A percentile compares a stretch with the other conserved stretches of the same genome.
phyloP scores from a whole-genome alignment of 2,329 filamentous ascomycete genomes.

The Myotisia sp. region DNA sequence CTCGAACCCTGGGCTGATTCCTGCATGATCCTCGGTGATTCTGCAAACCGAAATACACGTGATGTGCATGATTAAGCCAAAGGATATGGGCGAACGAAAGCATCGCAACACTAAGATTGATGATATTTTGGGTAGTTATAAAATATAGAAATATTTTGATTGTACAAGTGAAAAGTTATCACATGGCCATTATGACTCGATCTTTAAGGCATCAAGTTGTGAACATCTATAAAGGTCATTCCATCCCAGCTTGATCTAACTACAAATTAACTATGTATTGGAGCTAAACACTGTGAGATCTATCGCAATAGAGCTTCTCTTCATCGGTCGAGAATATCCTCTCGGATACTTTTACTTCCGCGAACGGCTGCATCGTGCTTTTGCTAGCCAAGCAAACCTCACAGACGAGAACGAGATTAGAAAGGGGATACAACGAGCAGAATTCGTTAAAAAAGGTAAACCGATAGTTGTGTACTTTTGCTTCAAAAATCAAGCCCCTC shows the following conservation, averaged over 20 bases:
- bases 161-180: no score
- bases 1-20: no score
- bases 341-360: slow-evolving; percentile 72
- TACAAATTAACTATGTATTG: no score
- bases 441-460: slow-evolving; percentile 81
- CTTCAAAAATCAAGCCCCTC: background rate
- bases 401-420: slow-evolving; percentile 61
- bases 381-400: slow-evolving; percentile 58
- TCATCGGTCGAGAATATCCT: slow-evolving; percentile 74
- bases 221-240: slow-evolving; percentile 79
- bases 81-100: no score
- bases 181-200: slow-evolving; percentile 30
- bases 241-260: no score
- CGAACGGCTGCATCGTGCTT: slow-evolving; percentile 68
- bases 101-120: no score
- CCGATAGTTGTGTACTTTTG: background rate
- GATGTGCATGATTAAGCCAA: no score
- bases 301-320: slow-evolving; percentile 67
- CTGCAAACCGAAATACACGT: no score
- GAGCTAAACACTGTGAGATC: no score
- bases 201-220: slow-evolving; percentile 65
- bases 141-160: no score
- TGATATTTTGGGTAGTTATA: no score
- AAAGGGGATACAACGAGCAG: slow-evolving; percentile 59
- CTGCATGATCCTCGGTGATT: no score